phyloP scores from a whole-genome alignment of 257 asterid genomes.

The Leonotis leonurus region DNA sequence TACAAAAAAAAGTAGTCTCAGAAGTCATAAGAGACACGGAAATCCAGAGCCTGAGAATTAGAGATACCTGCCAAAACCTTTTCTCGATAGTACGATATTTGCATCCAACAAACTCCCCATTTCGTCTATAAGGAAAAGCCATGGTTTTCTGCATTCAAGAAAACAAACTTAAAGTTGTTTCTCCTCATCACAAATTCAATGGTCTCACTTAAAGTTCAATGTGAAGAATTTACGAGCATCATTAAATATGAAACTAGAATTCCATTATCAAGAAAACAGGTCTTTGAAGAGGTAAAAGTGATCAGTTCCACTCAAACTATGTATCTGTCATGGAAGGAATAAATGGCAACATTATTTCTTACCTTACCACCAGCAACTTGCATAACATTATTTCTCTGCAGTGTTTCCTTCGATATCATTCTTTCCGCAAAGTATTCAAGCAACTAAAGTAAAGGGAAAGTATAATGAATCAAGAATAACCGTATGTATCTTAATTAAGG shows the following conservation, averaged over 20 bases:
- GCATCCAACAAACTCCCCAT: conserved; percentile 62
- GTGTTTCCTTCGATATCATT: conserved; percentile 61
- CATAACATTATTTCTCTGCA: conserved; percentile 61
- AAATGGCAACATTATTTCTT: conserved; percentile 7
- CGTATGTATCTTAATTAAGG: not conserved
- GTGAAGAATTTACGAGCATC: not conserved
- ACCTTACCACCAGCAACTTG: conserved; percentile 61
- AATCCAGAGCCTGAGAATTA: not conserved
- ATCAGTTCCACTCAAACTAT: no score
- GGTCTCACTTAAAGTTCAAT: not conserved
- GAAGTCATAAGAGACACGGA: not conserved
- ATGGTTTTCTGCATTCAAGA: conserved; percentile 46
- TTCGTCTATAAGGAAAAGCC: conserved; percentile 61
- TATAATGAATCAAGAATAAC: not conserved
- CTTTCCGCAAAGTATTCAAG: conserved; percentile 61
- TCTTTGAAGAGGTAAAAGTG: no score
- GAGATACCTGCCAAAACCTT: conserved; percentile 72
- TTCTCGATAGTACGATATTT: conserved; percentile 60
- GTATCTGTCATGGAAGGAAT: not conserved
- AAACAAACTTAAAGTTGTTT: conserved; percentile 2
- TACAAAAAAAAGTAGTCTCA: not conserved
- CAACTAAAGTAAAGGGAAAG: conserved; percentile 34
- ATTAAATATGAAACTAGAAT: not conserved
- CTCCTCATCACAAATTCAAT: not conserved
- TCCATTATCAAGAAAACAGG: not conserved